Percentiles rank a stretch among this genome's conserved stretches.
phyloP scores from a whole-genome alignment of 176 grass and related monocot species.

The Aechmea fasciata region DNA sequence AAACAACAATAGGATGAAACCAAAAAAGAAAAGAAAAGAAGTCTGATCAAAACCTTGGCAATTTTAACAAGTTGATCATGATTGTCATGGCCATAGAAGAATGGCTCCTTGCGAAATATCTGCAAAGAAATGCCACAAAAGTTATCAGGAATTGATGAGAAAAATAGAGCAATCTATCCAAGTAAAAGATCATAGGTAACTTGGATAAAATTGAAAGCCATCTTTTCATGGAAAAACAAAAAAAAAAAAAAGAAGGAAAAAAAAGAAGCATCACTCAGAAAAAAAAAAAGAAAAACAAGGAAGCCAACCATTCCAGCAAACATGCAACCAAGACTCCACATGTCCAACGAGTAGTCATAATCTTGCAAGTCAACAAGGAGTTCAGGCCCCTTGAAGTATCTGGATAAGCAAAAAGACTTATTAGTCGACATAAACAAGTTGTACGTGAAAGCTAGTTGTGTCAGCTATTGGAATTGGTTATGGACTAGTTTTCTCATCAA shows the following conservation, averaged over 20 bases:
- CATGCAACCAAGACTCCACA: conserved; percentile 82
- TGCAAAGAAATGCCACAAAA: conserved; percentile 4
- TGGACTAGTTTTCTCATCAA: too few species aligned
- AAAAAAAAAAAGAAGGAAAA: neutral
- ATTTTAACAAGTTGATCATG: conserved; percentile 84
- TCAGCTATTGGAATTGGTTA: too few species aligned
- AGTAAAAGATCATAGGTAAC: neutral
- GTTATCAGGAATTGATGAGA: neutral
- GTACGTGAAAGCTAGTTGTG: too few species aligned
- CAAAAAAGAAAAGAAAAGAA: neutral
- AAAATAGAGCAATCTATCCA: neutral
- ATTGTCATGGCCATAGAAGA: conserved; percentile 78
- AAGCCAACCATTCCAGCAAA: conserved; percentile 68
- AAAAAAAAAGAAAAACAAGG: neutral
- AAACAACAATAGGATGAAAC: neutral
- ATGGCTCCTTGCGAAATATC: conserved; percentile 85
- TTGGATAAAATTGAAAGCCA: neutral
- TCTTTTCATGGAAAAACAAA: neutral
- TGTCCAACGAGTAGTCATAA: conserved; percentile 71
- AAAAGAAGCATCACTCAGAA: neutral
- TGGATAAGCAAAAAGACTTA: conserved; percentile 18
- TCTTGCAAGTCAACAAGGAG: conserved; percentile 62
- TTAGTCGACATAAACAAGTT: conserved; percentile 4
- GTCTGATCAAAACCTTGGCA: conserved; percentile 37
- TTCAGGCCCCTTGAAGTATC: conserved; percentile 76